phyloP scores from a whole-genome alignment of 805 yeast genomes.

The Dipodascus albidus region DNA sequence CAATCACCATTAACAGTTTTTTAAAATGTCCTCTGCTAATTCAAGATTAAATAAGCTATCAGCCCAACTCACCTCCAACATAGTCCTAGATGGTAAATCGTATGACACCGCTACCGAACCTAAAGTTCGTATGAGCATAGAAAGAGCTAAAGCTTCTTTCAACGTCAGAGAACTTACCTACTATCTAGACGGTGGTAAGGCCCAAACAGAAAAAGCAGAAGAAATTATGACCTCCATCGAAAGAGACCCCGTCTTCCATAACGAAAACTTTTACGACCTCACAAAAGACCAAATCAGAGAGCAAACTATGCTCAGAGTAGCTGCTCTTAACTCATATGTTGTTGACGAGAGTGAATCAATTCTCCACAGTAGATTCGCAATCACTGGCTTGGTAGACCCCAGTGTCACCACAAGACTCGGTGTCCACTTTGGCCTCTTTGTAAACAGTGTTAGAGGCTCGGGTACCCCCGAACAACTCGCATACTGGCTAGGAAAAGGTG shows the following conservation, averaged over 20 bases:
- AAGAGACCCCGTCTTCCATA: slow-evolving; percentile 42
- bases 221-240: slow-evolving; percentile 34
- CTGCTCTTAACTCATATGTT: slow-evolving; percentile 14
- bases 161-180: slow-evolving; percentile 29
- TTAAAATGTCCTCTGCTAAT: neutral
- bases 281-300: slow-evolving; percentile 31
- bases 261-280: slow-evolving; percentile 36
- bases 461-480: slow-evolving; percentile 77
- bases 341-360: slow-evolving; percentile 19
- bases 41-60: neutral
- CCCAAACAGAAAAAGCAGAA: slow-evolving; percentile 29
- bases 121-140: slow-evolving; percentile 26
- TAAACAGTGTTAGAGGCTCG: slow-evolving; percentile 71
- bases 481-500: slow-evolving; percentile 67
- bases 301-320: slow-evolving; percentile 25
- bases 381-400: slow-evolving; percentile 44
- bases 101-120: slow-evolving; percentile 27
- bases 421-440: slow-evolving; percentile 77
- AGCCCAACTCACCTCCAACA: slow-evolving; percentile 10
- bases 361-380: slow-evolving; percentile 16
- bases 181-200: slow-evolving; percentile 33
- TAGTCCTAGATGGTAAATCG: slow-evolving; percentile 15
- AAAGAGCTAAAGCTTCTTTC: slow-evolving; percentile 29
- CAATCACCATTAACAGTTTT: no score
- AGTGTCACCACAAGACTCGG: slow-evolving; percentile 73